Base-by-base conservation (phyloP, 1,284 basidiomycete species). In the Cutaneotrichosporon spelunceum region DNA sequence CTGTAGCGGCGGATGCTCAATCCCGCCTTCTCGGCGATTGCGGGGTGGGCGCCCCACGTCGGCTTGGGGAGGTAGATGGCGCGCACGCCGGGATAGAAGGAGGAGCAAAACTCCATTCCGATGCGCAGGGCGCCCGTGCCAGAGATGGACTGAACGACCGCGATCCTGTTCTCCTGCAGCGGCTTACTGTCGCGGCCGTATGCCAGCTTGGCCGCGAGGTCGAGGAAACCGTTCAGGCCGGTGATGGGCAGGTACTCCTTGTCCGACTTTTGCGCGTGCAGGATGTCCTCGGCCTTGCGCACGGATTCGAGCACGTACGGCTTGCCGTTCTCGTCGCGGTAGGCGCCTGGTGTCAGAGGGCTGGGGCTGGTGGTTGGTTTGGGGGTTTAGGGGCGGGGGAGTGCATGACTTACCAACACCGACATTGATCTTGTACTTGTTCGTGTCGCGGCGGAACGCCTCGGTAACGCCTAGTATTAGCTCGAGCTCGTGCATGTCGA, bases 221-320 rank as follows among this genome's bases (percentile, higher is more conserved):
- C 87, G 72, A 89, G 94, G 80, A 98, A 97, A 59, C 88, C 85
- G 45, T 87, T 82, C 57, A 93, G 87, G 78, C 93, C 76, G 59
- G 91, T 95, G 79, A 99, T 99, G 66, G 93, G 93, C 54, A 98
- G 86, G 81, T 99, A 99, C 81, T 99, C 95, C 83, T 99, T 98
- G 87, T 99, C 95, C 52, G 84, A 84, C 68, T 87, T 85, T 66
- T 85, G 81, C 33, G 83, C 80, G 63, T 84, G 81, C 64, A 98
- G 80, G 57, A 69, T 67, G 79, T 69, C 64, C 87, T 79, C 77
- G 57, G 77, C 91, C 85, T 93, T 89, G 77, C 90, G 88, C 61
- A 99, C 95, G 57, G 89, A 89, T 58, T 85, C 87, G 59, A 99
- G 84, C 58, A 99, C 88, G 79, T 94, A 99, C 5, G 95, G 94